Conservation (phyloP, 106 monocot genomes). For the Dioscorea dumetorum region DNA sequence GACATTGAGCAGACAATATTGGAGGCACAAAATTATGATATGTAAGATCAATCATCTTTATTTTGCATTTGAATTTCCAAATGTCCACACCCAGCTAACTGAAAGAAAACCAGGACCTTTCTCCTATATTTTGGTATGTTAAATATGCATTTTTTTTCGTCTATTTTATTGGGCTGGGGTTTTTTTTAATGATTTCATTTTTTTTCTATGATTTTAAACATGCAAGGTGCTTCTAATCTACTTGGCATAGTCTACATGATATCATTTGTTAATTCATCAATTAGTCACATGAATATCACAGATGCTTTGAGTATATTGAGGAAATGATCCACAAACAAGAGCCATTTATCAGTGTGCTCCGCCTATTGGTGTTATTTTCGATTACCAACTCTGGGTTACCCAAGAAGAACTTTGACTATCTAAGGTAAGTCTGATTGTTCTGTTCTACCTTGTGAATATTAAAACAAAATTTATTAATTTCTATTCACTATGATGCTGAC, state of each 20-base stretch:
- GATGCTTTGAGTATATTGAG: conserved; percentile 97
- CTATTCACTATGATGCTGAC: no score
- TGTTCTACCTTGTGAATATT: neutral
- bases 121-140: neutral
- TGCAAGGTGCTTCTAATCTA: no score
- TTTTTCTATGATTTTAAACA: no score
- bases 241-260: neutral
- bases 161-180: neutral
- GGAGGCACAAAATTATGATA: conserved; percentile 79
- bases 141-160: neutral
- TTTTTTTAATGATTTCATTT: neutral
- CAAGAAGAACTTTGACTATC: conserved; percentile 85
- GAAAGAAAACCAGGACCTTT: neutral
- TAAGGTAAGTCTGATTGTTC: conserved; percentile 42
- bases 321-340: conserved; percentile 99
- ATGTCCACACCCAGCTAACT: neutral
- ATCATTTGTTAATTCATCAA: neutral
- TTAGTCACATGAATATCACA: conserved; percentile 16
- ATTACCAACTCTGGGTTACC: conserved; percentile 90
- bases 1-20: conserved; percentile 98
- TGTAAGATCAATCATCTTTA: conserved; percentile 46
- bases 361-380: conserved; percentile 82
- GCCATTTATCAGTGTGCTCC: conserved; percentile 69
- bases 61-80: neutral
- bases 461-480: no score